Evolutionary conservation across 306 rosid genomes (phyloP), one percentile per base, ranked within the genome.

Genomic region (Canavalia gladiata): DNA sequence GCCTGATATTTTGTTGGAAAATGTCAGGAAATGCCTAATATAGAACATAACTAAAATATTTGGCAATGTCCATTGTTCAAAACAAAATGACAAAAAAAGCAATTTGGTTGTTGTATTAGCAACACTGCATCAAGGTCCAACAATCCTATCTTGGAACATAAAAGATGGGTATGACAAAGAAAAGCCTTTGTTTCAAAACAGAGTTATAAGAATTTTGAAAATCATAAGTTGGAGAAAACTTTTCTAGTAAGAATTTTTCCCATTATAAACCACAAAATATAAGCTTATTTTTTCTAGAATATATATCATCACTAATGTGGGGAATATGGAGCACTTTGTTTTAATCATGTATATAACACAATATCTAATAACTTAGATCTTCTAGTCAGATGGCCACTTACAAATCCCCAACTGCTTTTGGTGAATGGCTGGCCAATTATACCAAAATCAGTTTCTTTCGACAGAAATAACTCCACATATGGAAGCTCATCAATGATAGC

Each of bases 371-470:
- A 70, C 28, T 71, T 34, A 69, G 37, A 79, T 75, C 7, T 60
- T 41, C 62, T 57, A 41, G 76, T 72, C 60, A 83, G 75, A 86
- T 63, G 30, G 46, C 41, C 72, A 92, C 99, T 95, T 90, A 95
- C 99, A 86, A 95, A 95, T 82, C 99, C 99, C 99, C 99, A 95
- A 75, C 97, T 89, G 76, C 94, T 81, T 91, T 78, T 88, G 82
- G 99, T 83, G 79, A 95, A 95, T 41, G 96, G 77, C 84, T 87
- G 98, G 54, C 99, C 99, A 11, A 95, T 82, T 13, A 93, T 91
- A 78, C 97, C 97, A 28, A 90, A 95, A 64, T 88, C 97, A 11
- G 91, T 86, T 78, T 56, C 88, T 58, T 43, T 88, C 43, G 99
- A 90, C 75, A 95, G 87, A 82, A 95, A 95, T 51, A 93, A 62